Conservation (phyloP, 139 green algal species). For the Picochlorum costavermella region DNA sequence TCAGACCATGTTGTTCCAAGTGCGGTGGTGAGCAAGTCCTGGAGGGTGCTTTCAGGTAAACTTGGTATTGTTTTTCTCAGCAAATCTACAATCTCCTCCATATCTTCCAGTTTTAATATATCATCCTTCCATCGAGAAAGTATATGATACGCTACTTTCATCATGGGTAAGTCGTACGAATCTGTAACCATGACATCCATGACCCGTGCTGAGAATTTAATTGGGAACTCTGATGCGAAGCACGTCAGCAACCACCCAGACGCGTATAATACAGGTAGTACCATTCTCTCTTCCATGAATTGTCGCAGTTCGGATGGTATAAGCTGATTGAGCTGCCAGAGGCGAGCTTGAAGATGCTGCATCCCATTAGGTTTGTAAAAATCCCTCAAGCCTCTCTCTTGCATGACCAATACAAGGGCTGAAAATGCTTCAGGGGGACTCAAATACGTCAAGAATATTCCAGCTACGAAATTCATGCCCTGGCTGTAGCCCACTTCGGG, state of each 20-base stretch:
- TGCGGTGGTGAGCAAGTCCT: slow-evolving; percentile 30
- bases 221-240: slow-evolving; percentile 68
- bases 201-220: slow-evolving; percentile 56
- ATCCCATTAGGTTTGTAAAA: slow-evolving; percentile 57
- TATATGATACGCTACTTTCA: slow-evolving; percentile 53
- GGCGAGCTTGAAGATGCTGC: slow-evolving; percentile 56
- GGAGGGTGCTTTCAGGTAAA: slow-evolving; percentile 24
- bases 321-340: slow-evolving; percentile 67
- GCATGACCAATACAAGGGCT: slow-evolving; percentile 63
- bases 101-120: slow-evolving; percentile 45
- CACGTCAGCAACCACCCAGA: slow-evolving; percentile 72
- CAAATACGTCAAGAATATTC: slow-evolving; percentile 58
- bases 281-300: slow-evolving; percentile 53
- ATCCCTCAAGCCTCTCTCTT: slow-evolving; percentile 47
- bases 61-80: slow-evolving; percentile 48
- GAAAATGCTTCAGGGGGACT: slow-evolving; percentile 47
- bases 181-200: slow-evolving; percentile 66
- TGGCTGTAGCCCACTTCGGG: slow-evolving; percentile 61
- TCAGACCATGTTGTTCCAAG: slow-evolving; percentile 6
- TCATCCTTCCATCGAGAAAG: slow-evolving; percentile 26
- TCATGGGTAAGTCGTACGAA: slow-evolving; percentile 45
- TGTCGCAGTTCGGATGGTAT: slow-evolving; percentile 38
- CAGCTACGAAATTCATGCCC: slow-evolving; percentile 78
- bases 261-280: slow-evolving; percentile 62
- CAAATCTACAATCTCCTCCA: slow-evolving; percentile 56